Percentiles rank a stretch among this genome's conserved stretches.
These are phyloP conservation scores for Candida lessepsii DNA, from an alignment of 805 yeast genomes.

Conservation along the genomic window DNA sequence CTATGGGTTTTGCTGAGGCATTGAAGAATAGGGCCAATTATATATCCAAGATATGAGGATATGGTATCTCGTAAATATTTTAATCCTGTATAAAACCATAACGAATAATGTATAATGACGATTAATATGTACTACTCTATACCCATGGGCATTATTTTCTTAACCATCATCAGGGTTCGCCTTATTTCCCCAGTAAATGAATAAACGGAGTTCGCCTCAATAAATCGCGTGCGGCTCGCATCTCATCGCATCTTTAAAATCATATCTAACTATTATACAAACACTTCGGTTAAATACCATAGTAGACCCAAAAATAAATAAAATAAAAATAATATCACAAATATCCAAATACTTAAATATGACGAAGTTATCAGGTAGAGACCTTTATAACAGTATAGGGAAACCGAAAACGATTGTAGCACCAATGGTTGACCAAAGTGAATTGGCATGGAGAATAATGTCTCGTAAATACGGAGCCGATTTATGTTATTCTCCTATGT, in stretches of 20 bases:
- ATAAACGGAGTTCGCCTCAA: not conserved
- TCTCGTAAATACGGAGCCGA: slow-evolving; percentile 91
- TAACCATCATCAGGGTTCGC: no score
- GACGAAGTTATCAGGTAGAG: slow-evolving; percentile 50
- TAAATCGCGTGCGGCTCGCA: not conserved
- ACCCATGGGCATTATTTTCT: no score
- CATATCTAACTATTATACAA: no score
- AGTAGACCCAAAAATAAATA: no score
- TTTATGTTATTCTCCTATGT: slow-evolving; percentile 94
- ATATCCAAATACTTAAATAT: not conserved
- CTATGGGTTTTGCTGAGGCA: slow-evolving; percentile 76
- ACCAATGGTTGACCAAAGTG: slow-evolving; percentile 98
- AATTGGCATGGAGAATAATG: slow-evolving; percentile 89
- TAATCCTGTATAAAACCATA: no score
- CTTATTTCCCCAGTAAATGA: no score
- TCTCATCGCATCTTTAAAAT: slow-evolving; percentile 3
- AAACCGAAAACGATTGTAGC: slow-evolving; percentile 85
- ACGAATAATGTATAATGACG: slow-evolving; percentile 4
- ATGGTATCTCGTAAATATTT: no score
- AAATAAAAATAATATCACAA: not conserved
- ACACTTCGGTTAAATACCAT: not conserved
- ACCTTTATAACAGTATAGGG: slow-evolving; percentile 67
- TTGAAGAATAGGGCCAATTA: slow-evolving; percentile 53
- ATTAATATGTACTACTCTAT: no score
- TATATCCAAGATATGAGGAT: slow-evolving; percentile 16